phyloP scores from a whole-genome alignment of 257 asterid genomes.

The Paraleonurus japonicus region DNA sequence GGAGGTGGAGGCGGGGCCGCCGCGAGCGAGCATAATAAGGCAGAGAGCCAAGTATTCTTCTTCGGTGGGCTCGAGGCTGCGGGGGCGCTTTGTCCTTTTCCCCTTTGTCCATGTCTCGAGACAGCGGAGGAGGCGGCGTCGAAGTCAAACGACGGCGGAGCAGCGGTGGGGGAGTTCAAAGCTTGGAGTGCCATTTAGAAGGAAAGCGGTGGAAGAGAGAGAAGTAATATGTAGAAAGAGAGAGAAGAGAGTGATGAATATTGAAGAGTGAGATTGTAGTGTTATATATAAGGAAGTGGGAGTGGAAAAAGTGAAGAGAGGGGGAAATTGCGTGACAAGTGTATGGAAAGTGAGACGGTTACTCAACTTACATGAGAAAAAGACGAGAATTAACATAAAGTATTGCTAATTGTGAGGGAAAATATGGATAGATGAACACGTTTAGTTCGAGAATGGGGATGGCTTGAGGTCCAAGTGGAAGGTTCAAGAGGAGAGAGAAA shows the following conservation, averaged over 20 bases:
- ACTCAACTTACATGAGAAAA: constrained; percentile 27
- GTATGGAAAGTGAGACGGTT: constrained; percentile 47
- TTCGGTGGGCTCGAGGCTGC: constrained; percentile 34
- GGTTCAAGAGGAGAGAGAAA: neutral
- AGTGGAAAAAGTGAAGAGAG: neutral
- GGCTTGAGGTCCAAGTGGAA: constrained; percentile 33
- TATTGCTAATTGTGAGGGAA: neutral
- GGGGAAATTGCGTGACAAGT: constrained; percentile 73
- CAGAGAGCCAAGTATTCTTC: constrained; percentile 57
- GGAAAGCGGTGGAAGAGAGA: too few relatives aligned
- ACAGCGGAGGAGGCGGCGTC: constrained; percentile 26
- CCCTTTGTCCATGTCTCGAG: constrained; percentile 46
- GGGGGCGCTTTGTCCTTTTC: constrained; percentile 50
- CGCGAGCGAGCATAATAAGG: constrained; percentile 63
- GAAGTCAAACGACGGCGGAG: constrained; percentile 29
- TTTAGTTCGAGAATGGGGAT: constrained; percentile 5
- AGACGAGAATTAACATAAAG: neutral
- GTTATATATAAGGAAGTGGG: constrained; percentile 14
- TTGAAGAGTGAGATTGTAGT: constrained; percentile 12
- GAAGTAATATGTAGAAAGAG: neutral
- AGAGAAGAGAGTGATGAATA: neutral
- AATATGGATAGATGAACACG: neutral
- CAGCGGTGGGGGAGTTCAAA: constrained; percentile 36
- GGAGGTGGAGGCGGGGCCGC: constrained; percentile 27
- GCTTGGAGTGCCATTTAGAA: constrained; percentile 47